These are phyloP conservation scores for Metarhizium guizhouense DNA, from an alignment of 2,329 filamentous ascomycete species.

Conservation along the genomic window DNA sequence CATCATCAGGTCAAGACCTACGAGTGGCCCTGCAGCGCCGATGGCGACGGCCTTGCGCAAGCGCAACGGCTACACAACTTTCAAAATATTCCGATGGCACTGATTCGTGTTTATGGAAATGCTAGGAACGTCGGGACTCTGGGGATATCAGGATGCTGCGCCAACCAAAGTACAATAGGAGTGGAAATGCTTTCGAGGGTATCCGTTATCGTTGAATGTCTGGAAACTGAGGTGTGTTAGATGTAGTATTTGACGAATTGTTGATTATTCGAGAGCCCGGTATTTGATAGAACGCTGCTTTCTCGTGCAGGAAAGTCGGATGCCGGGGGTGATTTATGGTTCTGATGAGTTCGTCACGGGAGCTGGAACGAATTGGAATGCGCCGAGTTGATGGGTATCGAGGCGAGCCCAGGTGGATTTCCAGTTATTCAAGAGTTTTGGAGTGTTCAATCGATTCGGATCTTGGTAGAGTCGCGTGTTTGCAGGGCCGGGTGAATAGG, in stretches of 20 bases:
- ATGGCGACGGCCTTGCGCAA: neutral
- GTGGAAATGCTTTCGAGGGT: neutral
- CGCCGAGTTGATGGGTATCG: neutral
- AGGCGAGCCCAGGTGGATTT: neutral
- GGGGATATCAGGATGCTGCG: neutral
- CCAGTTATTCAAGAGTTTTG: neutral
- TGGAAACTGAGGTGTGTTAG: neutral
- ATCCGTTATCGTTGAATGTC: neutral
- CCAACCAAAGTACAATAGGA: neutral
- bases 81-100: neutral
- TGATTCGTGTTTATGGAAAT: neutral
- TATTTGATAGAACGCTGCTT: neutral
- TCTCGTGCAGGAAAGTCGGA: neutral
- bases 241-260: neutral
- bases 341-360: neutral
- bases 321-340: neutral
- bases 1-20: slow-evolving; percentile 4
- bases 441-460: neutral
- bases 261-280: neutral
- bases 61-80: neutral
- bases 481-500: neutral
- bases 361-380: neutral
- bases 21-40: neutral
- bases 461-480: neutral
- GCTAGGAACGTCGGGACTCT: neutral